A percentile compares a stretch with the other conserved stretches of the same genome.
These are phyloP conservation scores for Fonsecaea nubica DNA, from an alignment of 2,329 filamentous ascomycete genomes.

Conservation along the genomic window DNA sequence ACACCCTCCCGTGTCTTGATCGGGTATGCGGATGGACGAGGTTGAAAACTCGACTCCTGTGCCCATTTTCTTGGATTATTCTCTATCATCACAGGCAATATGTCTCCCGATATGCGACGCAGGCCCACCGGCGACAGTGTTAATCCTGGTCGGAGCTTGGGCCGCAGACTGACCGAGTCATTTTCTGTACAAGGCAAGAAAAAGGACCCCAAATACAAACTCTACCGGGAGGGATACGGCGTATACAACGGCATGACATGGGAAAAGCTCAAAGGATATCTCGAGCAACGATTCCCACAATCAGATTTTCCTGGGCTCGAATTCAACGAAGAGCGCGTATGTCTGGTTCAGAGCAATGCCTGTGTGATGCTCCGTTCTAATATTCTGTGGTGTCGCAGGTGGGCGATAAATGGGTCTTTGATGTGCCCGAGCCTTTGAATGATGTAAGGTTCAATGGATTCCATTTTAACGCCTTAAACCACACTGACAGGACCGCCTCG, in stretches of 20 bases:
- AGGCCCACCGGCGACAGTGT: conserved; percentile 6
- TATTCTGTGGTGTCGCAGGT: background rate
- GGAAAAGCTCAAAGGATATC: conserved; percentile 19
- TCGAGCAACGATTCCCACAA: conserved; percentile 10
- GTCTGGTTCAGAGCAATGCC: background rate
- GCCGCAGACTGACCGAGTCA: conserved; percentile 2
- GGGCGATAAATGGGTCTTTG: background rate
- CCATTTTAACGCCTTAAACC: background rate
- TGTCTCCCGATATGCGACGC: background rate
- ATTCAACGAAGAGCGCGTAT: conserved; percentile 11
- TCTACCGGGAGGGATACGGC: background rate
- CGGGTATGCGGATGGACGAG: background rate
- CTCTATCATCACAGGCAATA: background rate
- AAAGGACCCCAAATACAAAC: background rate
- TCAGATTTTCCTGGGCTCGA: conserved; percentile 9
- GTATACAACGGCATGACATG: conserved; percentile 15
- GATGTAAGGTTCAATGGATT: background rate
- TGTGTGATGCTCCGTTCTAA: background rate
- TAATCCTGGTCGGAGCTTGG: background rate
- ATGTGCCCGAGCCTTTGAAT: background rate
- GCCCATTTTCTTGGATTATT: background rate
- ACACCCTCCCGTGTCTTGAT: background rate
- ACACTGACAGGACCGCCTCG: background rate
- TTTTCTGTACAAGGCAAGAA: background rate
- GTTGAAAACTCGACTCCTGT: background rate